A percentile compares a stretch with the other conserved stretches of the same genome.
Conservation (phyloP, 2,329 filamentous ascomycete species). For the Chalara sp. region DNA sequence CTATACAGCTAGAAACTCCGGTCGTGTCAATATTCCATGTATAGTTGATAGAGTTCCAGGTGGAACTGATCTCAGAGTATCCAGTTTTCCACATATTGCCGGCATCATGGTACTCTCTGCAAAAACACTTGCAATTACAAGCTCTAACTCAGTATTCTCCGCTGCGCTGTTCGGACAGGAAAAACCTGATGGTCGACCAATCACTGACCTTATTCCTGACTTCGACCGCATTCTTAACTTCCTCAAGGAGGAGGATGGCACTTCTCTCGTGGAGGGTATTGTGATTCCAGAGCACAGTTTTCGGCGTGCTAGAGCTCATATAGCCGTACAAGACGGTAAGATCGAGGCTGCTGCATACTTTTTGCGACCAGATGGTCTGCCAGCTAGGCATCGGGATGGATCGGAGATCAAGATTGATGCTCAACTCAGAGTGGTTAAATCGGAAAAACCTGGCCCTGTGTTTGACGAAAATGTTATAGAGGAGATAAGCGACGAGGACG, state of each 20-base stretch:
- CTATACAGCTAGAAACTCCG: slow-evolving; percentile 77
- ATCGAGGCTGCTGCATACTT: slow-evolving; percentile 75
- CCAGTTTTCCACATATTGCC: slow-evolving; percentile 94
- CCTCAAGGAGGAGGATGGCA: slow-evolving; percentile 78
- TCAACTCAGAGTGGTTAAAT: slow-evolving; percentile 93
- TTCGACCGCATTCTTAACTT: slow-evolving; percentile 81
- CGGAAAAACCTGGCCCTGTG: slow-evolving; percentile 55
- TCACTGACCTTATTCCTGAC: slow-evolving; percentile 75
- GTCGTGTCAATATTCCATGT: slow-evolving; percentile 75
- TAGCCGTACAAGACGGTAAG: slow-evolving; percentile 76
- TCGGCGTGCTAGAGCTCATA: slow-evolving; percentile 75
- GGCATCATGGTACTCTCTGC: slow-evolving; percentile 93
- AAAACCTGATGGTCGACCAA: slow-evolving; percentile 70
- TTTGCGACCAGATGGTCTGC: slow-evolving; percentile 74
- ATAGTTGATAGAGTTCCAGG: slow-evolving; percentile 68
- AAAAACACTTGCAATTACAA: slow-evolving; percentile 70
- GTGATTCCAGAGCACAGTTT: slow-evolving; percentile 96
- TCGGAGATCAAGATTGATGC: slow-evolving; percentile 90
- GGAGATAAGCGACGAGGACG: slow-evolving; percentile 51
- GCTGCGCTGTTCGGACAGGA: slow-evolving; percentile 86
- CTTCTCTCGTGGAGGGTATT: slow-evolving; percentile 83
- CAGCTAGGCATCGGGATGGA: slow-evolving; percentile 83
- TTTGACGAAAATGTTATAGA: slow-evolving; percentile 58
- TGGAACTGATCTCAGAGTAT: slow-evolving; percentile 70
- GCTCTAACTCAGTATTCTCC: slow-evolving; percentile 92